Percentiles rank a stretch among this genome's conserved stretches.
Conservation (phyloP, 805 yeast genomes). For the Candida silvicultrix region DNA sequence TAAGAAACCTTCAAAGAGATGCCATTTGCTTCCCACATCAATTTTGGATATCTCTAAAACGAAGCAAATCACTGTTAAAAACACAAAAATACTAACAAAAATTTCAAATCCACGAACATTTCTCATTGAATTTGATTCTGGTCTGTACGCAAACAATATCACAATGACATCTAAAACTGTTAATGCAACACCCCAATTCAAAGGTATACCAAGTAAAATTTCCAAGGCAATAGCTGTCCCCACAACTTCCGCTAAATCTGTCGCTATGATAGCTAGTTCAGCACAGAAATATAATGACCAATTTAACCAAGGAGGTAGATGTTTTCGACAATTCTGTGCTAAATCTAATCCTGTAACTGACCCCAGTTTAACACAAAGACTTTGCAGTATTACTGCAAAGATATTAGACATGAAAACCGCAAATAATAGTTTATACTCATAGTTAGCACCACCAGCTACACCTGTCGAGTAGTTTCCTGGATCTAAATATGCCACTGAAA, state of each 20-base stretch:
- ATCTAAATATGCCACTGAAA: slow-evolving; percentile 77
- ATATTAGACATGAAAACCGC: slow-evolving; percentile 60
- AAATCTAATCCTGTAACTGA: slow-evolving; percentile 75
- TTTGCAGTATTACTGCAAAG: slow-evolving; percentile 68
- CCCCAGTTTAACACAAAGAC: slow-evolving; percentile 68
- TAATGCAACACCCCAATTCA: slow-evolving; percentile 66
- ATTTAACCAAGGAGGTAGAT: slow-evolving; percentile 56
- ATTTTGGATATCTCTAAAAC: slow-evolving; percentile 59
- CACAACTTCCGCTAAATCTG: slow-evolving; percentile 91
- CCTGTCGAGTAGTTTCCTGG: slow-evolving; percentile 85
- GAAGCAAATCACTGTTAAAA: slow-evolving; percentile 72
- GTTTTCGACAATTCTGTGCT: slow-evolving; percentile 69
- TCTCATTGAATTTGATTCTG: slow-evolving; percentile 67
- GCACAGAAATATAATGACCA: slow-evolving; percentile 60
- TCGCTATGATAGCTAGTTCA: slow-evolving; percentile 84
- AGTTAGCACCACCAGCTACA: slow-evolving; percentile 73
- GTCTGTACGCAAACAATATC: slow-evolving; percentile 71
- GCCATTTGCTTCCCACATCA: slow-evolving; percentile 43
- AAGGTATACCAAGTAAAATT: slow-evolving; percentile 69
- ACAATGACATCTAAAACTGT: slow-evolving; percentile 80
- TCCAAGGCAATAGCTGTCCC: slow-evolving; percentile 87
- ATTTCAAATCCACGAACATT: slow-evolving; percentile 74
- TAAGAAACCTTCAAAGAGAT: slow-evolving; percentile 58
- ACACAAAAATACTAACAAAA: slow-evolving; percentile 65
- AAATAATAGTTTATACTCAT: slow-evolving; percentile 61